These are phyloP conservation scores for Saccharomyces hybrid DNA, from an alignment of 1,139 yeast genomes.

Conservation along the genomic window DNA sequence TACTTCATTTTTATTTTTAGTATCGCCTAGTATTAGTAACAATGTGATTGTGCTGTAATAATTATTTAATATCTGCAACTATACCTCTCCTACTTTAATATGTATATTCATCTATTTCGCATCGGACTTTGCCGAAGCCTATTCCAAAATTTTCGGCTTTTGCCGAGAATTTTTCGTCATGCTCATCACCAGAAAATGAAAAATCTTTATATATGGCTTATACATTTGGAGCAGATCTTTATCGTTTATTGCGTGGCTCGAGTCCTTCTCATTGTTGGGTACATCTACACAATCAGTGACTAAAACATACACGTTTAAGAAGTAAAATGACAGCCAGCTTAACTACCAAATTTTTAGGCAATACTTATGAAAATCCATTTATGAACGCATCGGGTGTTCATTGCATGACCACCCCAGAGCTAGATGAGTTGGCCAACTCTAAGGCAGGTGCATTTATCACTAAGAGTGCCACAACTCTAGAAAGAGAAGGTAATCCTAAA, in stretches of 20 bases:
- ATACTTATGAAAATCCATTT: slow-evolving; percentile 21
- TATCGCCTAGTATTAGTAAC: too few species aligned
- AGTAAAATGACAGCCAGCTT: slow-evolving; percentile 11
- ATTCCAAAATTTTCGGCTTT: not conserved
- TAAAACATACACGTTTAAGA: not conserved
- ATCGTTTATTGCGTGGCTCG: too few species aligned
- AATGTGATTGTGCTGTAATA: too few species aligned
- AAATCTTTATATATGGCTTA: not conserved
- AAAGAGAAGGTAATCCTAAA: slow-evolving; percentile 27
- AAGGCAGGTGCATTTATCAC: slow-evolving; percentile 26
- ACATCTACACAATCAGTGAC: not conserved
- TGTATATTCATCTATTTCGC: not conserved
- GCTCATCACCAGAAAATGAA: not conserved
- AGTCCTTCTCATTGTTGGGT: not conserved
- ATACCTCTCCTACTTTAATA: too few species aligned
- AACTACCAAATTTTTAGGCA: slow-evolving; percentile 15
- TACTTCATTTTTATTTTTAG: too few species aligned
- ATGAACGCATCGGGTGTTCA: slow-evolving; percentile 30
- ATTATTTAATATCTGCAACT: too few species aligned
- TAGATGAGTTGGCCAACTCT: slow-evolving; percentile 20
- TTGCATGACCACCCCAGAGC: slow-evolving; percentile 22
- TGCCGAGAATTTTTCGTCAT: not conserved
- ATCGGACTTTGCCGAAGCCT: not conserved
- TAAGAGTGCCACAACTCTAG: slow-evolving; percentile 22
- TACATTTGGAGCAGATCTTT: too few species aligned